Evolutionary conservation across 225 moss, liverwort and hornwort genomes (phyloP).

Genomic region (Ulota crispa): DNA sequence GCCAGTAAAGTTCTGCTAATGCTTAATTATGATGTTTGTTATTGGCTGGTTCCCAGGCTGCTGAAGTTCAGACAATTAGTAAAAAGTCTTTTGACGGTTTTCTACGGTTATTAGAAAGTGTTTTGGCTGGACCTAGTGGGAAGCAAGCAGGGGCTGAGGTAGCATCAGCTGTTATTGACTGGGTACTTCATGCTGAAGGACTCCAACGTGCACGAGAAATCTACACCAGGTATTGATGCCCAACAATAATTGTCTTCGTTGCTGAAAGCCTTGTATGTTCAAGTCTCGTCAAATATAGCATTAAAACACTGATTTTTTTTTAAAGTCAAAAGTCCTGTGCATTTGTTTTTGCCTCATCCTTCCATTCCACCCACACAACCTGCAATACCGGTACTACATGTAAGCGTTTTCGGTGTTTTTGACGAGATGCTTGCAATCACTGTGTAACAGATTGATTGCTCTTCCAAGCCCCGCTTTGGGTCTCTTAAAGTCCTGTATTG

Average conservation of each 20-base stretch:
- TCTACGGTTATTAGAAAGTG: conserved; percentile 52
- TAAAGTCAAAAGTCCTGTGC: too few relatives aligned
- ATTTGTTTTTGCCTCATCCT: background rate
- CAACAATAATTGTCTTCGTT: background rate
- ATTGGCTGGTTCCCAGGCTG: conserved; percentile 49
- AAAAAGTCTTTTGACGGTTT: conserved; percentile 47
- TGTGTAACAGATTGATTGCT: conserved; percentile 56
- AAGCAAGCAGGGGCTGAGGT: conserved; percentile 67
- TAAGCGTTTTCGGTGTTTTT: background rate
- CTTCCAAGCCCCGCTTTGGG: conserved; percentile 73
- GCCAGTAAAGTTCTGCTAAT: conserved; percentile 7
- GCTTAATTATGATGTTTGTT: background rate
- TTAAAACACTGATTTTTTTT: background rate
- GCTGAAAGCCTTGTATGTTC: background rate
- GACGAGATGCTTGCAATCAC: background rate
- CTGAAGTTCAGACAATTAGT: conserved; percentile 54
- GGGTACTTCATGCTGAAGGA: conserved; percentile 68
- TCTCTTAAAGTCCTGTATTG: conserved; percentile 69
- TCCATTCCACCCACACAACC: background rate
- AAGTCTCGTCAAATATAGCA: background rate
- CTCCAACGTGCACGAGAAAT: conserved; percentile 68
- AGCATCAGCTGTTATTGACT: conserved; percentile 59
- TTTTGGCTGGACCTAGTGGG: conserved; percentile 58
- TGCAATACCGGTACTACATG: background rate
- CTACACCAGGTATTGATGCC: conserved; percentile 41